A percentile compares a stretch with the other conserved stretches of the same genome.
These are phyloP conservation scores for Hanseniaspora thailandica DNA, from an alignment of 805 yeast species.

Conservation along the genomic window DNA sequence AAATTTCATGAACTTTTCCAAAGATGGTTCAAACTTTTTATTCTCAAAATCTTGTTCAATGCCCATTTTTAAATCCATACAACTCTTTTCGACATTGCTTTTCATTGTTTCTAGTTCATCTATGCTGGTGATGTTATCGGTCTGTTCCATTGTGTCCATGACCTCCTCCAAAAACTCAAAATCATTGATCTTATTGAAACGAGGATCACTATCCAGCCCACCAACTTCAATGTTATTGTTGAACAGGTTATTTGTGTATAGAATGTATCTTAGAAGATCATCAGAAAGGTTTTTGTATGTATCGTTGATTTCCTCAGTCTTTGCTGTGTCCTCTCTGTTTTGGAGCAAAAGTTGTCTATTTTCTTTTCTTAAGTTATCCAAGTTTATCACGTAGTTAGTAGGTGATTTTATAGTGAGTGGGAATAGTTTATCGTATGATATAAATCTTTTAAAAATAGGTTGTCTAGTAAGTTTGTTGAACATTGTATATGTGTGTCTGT, in stretches of 20 bases:
- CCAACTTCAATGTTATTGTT: neutral
- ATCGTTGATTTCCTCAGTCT: conserved; percentile 2
- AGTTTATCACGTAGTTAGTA: conserved; percentile 30
- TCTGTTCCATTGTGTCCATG: conserved; percentile 13
- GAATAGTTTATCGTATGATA: conserved; percentile 8
- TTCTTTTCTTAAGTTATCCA: conserved; percentile 52
- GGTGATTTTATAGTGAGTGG: conserved; percentile 1
- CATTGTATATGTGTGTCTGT: neutral
- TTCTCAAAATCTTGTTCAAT: conserved; percentile 5
- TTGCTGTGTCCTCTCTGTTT: conserved; percentile 15
- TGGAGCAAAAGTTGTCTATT: conserved; percentile 56
- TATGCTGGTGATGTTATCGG: neutral
- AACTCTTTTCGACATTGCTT: neutral
- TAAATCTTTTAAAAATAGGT: conserved; percentile 38
- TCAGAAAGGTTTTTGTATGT: conserved; percentile 23
- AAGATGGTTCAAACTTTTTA: neutral
- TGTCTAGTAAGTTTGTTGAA: neutral
- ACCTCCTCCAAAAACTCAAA: conserved; percentile 18
- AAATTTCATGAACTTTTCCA: conserved; percentile 8
- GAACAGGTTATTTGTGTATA: conserved; percentile 1
- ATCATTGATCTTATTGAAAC: conserved; percentile 5
- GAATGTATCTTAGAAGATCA: neutral
- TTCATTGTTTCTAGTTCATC: conserved; percentile 7
- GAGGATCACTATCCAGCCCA: conserved; percentile 7
- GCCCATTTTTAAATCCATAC: neutral